Conservation (phyloP, 78 protist genomes). For the Guillardia theta region DNA sequence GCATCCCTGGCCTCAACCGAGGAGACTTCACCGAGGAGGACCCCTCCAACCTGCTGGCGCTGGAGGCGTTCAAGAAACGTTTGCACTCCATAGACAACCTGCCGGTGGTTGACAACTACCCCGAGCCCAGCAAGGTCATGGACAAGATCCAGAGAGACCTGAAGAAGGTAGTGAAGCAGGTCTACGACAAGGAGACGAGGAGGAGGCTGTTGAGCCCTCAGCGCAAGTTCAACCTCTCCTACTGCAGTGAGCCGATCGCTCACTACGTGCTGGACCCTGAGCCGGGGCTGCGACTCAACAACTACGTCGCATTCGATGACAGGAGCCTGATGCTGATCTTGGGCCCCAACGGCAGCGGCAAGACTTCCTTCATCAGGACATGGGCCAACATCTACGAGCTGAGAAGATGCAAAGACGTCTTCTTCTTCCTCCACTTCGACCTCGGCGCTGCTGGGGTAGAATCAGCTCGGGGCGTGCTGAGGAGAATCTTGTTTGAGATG, state of each 20-base stretch:
- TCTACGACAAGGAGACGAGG: background rate
- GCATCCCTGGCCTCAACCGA: background rate
- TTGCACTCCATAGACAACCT: background rate
- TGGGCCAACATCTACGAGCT: background rate
- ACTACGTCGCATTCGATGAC: constrained; percentile 11
- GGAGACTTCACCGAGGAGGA: background rate
- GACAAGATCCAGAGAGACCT: background rate
- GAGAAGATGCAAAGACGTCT: background rate
- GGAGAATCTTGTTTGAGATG: background rate
- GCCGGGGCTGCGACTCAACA: background rate
- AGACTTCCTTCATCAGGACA: background rate
- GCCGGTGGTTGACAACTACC: background rate
- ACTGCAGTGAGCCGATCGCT: background rate
- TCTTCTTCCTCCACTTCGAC: background rate
- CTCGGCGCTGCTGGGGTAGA: background rate
- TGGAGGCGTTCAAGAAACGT: background rate
- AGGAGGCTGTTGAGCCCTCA: background rate
- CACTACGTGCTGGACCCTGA: background rate
- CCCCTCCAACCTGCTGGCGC: background rate
- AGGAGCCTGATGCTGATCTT: background rate
- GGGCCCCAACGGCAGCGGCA: background rate
- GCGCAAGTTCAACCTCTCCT: background rate
- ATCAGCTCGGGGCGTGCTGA: background rate
- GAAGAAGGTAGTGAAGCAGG: background rate
- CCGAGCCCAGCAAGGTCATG: background rate